Base-by-base conservation (phyloP, 495 filamentous ascomycete genomes). In the Choiromyces venosus region DNA sequence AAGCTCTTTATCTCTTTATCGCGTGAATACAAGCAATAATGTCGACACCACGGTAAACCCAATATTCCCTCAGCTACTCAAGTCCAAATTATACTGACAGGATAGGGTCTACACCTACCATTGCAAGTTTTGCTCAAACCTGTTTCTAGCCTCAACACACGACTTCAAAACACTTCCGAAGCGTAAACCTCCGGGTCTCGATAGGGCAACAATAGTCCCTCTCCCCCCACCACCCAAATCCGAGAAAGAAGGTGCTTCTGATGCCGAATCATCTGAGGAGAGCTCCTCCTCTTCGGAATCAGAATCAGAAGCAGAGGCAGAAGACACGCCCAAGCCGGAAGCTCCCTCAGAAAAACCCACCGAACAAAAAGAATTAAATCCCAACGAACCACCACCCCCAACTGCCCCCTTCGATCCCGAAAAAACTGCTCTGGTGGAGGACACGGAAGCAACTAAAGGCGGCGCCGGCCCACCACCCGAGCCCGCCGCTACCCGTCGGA, bases 121-220 rank as follows among this genome's bases (percentile, higher is more conserved):
- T 84, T 92, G 90, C 85, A 84, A 82, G 56, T 86, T 89, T 85
- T 93, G 91, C 86, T 88, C 84, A 61, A 86, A 90, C 79, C 88
- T 91, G 80, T 83, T 93, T 65, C 85, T 93, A 71, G 87, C 91
- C 25, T 89, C 86, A 66, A 91, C 89, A 6, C 86, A 88, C 73
- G 70, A 80, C 25, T 81, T 92, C 70, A 61, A 82, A 18, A 44
- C 81, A 4, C 88, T 92, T 40, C 88, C 89, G 1, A 83, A 82
- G 7, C 89, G 91, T 46, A 76, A 79, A 21, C 66, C 80, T 18
- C 82, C 83, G 2, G 71, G 81, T 38, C 82, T 86, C 67, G 86
- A 88, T 79, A 65, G 71, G 37, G 84, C 85, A 4, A 75, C 78
- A 39, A 86, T 86, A 70, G 79, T 86, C 2, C 85, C 85, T 21